Conservation (phyloP, 192 early-diverging fungal species). For the Dimargaris cristalligena region DNA sequence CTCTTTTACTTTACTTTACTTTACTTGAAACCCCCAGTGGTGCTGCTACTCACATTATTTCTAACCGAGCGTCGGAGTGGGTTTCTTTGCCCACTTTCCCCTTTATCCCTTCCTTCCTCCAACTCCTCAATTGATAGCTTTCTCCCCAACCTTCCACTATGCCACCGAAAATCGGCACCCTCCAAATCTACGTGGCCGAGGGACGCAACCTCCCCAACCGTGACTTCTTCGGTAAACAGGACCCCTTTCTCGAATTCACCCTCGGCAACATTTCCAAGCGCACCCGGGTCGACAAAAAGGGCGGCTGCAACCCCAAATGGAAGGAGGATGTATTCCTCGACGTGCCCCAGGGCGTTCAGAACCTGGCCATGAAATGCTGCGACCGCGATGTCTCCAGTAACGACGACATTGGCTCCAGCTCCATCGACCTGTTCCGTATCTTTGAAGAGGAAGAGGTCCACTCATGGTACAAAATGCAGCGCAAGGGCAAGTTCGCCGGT, state of each 20-base stretch:
- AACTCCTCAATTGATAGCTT: neutral
- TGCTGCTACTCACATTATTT: too few species aligned
- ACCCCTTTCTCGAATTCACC: conserved; percentile 22
- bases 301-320: conserved; percentile 27
- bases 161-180: conserved; percentile 13
- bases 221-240: conserved; percentile 23
- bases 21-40: too few species aligned
- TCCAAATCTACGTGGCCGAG: conserved; percentile 24
- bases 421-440: conserved; percentile 23
- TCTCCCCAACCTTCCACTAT: neutral
- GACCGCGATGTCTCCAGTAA: conserved; percentile 23
- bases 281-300: conserved; percentile 28
- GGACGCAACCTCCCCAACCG: conserved; percentile 27
- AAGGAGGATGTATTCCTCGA: conserved; percentile 24
- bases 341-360: conserved; percentile 21
- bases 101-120: neutral
- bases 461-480: conserved; percentile 25
- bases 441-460: conserved; percentile 29
- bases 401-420: conserved; percentile 23
- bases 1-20: too few species aligned
- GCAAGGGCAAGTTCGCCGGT: conserved; percentile 23
- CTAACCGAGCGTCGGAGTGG: too few species aligned
- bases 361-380: conserved; percentile 19
- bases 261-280: conserved; percentile 24
- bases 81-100: too few species aligned